Evolutionary conservation across 148 eudicot genomes (phyloP), one percentile per base, ranked within the genome.

Genomic region (Spergularia marina): DNA sequence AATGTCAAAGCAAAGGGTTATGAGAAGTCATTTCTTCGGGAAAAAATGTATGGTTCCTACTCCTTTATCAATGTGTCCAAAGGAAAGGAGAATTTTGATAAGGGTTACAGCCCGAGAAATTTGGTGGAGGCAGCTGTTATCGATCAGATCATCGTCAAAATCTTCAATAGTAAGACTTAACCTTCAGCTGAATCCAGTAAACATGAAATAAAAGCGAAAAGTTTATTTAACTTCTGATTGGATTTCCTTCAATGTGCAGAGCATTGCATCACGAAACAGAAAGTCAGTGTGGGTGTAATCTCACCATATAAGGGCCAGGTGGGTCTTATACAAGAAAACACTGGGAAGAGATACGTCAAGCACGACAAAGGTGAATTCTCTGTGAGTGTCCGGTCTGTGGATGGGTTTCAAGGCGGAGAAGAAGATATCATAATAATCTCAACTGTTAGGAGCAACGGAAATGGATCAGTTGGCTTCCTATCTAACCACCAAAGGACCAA

Each of bases 401-500:
- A 92, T 82, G 94, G 92, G 1, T 92, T 90, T 79, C 97, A 92
- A 76, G 97, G 97, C 1, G 91, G 90, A 14, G 97, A 92, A 63
- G 87, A 87, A 73, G 94, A 92, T 74, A 72, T 91, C 17, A 85
- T 92, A 11, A 88, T 90, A 18, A 85, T 92, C 44, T 92, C 97
- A 4, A 87, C 89, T 1, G 97, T 88, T 9, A 79, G 92, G 40
- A 79, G 85, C 74, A 92, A 90, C 61, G 79, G 72, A 30, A 74
- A 25, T 21, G 92, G 97, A 55, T 69, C 83, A 1, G 79, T 92
- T 56, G 97, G 97, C 5, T 92, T 92, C 63, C 85, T 92, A 12
- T 79, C 87, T 6, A 85, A 89, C 76, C 79, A 62, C 52, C 88
- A 84, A 52, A 79, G 94, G 72, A 71, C 90, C 11, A 90, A 90